phyloP scores from a whole-genome alignment of 768 basidiomycete species.

The Imleria badia region DNA sequence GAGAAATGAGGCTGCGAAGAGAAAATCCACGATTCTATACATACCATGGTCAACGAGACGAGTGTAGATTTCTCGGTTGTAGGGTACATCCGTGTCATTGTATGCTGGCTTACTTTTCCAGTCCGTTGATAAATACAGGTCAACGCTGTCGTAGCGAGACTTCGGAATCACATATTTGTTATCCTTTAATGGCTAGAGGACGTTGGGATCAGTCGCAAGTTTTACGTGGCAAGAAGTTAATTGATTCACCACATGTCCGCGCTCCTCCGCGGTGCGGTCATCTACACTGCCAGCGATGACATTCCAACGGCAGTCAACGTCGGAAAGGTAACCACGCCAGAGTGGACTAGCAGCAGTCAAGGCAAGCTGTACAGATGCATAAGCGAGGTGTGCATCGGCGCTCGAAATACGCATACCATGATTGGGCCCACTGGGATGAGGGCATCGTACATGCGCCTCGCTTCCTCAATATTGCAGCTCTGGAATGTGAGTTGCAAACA shows the following conservation, averaged over 20 bases:
- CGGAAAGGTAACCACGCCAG: slow-evolving; percentile 92
- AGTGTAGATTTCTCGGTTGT: slow-evolving; percentile 70
- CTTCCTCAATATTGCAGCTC: slow-evolving; percentile 90
- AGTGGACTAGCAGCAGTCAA: slow-evolving; percentile 92
- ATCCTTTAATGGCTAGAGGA: slow-evolving; percentile 67
- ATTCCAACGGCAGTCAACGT: slow-evolving; percentile 98
- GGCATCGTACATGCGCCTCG: slow-evolving; percentile 93
- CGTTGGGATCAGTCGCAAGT: background rate
- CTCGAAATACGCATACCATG: slow-evolving; percentile 55
- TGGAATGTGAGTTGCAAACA: slow-evolving; percentile 98
- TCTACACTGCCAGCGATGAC: slow-evolving; percentile 99
- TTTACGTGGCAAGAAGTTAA: slow-evolving; percentile 5
- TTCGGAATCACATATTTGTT: slow-evolving; percentile 85
- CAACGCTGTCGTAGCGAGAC: slow-evolving; percentile 96
- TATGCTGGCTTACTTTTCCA: slow-evolving; percentile 91
- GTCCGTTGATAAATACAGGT: slow-evolving; percentile 86
- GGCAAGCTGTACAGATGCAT: slow-evolving; percentile 65
- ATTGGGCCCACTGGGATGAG: slow-evolving; percentile 94
- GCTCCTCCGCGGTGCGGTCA: slow-evolving; percentile 93
- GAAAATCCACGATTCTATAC: slow-evolving; percentile 12
- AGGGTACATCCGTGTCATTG: slow-evolving; percentile 83
- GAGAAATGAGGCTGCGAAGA: background rate
- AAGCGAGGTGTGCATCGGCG: background rate
- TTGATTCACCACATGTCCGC: slow-evolving; percentile 69
- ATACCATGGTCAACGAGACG: slow-evolving; percentile 73